Evolutionary conservation across 371 early-diverging fungal species (phyloP), one percentile per base, ranked within the genome.

Genomic region (Batrachochytrium dendrobatidis): DNA sequence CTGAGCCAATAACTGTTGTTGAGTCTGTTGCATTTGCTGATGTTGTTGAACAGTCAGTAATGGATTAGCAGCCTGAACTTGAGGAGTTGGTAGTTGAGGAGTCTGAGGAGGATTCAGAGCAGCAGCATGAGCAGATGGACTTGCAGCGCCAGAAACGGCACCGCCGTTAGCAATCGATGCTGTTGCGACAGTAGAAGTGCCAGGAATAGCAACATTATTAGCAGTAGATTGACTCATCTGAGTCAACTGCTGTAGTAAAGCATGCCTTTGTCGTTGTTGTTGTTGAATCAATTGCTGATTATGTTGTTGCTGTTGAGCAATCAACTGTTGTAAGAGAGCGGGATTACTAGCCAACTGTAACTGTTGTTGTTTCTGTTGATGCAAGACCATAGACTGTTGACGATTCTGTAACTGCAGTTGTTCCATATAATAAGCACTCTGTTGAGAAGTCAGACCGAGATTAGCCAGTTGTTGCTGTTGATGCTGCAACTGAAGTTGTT

Each of bases 201-300:
- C 39, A 39, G 39, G 12, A n/a, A n/a, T n/a, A n/a, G 15, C 39
- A n/a, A n/a, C 39, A n/a, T 12, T n/a, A 12, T 12, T n/a, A n/a
- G 39, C 39, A n/a, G 39, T n/a, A 39, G n/a, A n/a, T n/a, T n/a
- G n/a, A n/a, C n/a, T n/a, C n/a, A n/a, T n/a, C n/a, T n/a, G n/a
- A n/a, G n/a, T n/a, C n/a, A 39, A 39, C 39, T 39, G 39, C 39
- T 39, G 39, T 39, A 39, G 39, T 15, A 39, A n/a, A n/a, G 39
- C 39, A 12, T 39, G 39, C 15, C 39, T 12, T n/a, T 39, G 39
- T n/a, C n/a, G 39, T 15, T 39, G 39, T 12, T 39, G 39, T n/a
- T 15, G 12, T n/a, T 39, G 39, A 12, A 39, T 15, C 15, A 39
- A n/a, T n/a, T 39, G 39, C 39, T 39, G 39, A 39, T 39, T 39